Evolutionary conservation across 169 alveolate genomes (phyloP).

Genomic region (Plasmodium fragile): DNA sequence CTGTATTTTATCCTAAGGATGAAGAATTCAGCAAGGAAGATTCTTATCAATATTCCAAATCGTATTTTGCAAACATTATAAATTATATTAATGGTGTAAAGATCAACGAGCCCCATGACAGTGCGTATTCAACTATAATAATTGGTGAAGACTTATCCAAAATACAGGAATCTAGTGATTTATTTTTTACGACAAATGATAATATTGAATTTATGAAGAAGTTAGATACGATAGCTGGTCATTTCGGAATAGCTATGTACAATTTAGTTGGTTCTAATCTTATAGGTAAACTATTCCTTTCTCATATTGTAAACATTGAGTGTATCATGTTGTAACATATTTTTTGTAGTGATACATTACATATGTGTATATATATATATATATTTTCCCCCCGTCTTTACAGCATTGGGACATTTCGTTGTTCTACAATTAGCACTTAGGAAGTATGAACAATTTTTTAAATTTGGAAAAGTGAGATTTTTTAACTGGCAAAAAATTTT

Average conservation of each 20-base stretch:
- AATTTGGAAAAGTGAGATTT: neutral
- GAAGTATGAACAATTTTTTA: slow-evolving; percentile 15
- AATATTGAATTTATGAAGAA: slow-evolving; percentile 15
- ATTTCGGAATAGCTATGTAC: slow-evolving; percentile 13
- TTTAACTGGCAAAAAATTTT: slow-evolving; percentile 61
- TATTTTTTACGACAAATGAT: slow-evolving; percentile 24
- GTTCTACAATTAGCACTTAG: slow-evolving; percentile 19
- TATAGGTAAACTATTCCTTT: slow-evolving; percentile 8
- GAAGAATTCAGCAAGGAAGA: neutral
- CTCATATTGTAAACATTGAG: neutral
- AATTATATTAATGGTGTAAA: slow-evolving; percentile 8
- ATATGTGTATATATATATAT: neutral
- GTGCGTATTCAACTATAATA: neutral
- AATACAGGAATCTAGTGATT: neutral
- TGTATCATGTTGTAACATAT: neutral
- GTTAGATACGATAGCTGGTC: slow-evolving; percentile 17
- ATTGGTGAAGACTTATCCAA: neutral
- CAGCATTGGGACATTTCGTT: slow-evolving; percentile 40
- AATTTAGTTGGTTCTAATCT: slow-evolving; percentile 40
- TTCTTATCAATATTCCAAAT: neutral
- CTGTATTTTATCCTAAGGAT: neutral
- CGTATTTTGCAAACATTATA: slow-evolving; percentile 9
- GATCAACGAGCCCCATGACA: neutral
- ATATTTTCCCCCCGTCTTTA: neutral
- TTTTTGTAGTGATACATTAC: neutral